phyloP scores from a whole-genome alignment of 371 early-diverging fungal genomes.

The Mortierella sp. region DNA sequence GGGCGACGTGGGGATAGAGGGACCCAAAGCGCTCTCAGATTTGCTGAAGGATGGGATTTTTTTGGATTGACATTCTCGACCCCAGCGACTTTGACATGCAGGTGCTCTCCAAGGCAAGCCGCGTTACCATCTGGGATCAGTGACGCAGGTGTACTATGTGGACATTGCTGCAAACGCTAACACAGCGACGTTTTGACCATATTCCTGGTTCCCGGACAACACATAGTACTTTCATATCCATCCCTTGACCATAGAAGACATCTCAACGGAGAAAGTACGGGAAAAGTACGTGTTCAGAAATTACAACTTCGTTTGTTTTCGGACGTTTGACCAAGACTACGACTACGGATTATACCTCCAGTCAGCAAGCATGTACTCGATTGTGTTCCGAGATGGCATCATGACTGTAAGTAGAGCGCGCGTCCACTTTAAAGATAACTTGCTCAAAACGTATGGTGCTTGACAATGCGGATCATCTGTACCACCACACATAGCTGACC shows the following conservation, averaged over 20 bases:
- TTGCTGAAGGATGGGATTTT: conserved; percentile 65
- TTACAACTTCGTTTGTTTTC: conserved; percentile 92
- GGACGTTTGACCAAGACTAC: conserved; percentile 77
- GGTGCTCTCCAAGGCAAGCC: conserved; percentile 57
- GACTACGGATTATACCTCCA: conserved; percentile 74
- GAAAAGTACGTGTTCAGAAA: conserved; percentile 93
- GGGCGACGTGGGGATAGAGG: conserved; percentile 3
- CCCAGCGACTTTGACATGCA: conserved; percentile 84
- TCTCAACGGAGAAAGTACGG: conserved; percentile 87
- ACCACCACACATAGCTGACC: not conserved
- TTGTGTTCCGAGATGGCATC: conserved; percentile 83
- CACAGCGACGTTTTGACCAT: not conserved
- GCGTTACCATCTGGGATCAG: not conserved
- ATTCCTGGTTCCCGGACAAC: not conserved
- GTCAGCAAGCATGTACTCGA: conserved; percentile 83
- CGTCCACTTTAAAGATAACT: too few species aligned
- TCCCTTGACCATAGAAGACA: conserved; percentile 92
- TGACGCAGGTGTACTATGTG: not conserved
- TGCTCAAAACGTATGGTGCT: too few species aligned
- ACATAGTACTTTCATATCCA: conserved; percentile 78
- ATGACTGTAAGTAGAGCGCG: conserved; percentile 65
- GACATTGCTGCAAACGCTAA: not conserved
- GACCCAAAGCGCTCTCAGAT: conserved; percentile 40
- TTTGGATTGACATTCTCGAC: conserved; percentile 86
- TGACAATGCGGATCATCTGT: too few species aligned